These are phyloP conservation scores for Psophocarpus tetragonolobus DNA, from an alignment of 306 rosid genomes.

Conservation along the genomic window DNA sequence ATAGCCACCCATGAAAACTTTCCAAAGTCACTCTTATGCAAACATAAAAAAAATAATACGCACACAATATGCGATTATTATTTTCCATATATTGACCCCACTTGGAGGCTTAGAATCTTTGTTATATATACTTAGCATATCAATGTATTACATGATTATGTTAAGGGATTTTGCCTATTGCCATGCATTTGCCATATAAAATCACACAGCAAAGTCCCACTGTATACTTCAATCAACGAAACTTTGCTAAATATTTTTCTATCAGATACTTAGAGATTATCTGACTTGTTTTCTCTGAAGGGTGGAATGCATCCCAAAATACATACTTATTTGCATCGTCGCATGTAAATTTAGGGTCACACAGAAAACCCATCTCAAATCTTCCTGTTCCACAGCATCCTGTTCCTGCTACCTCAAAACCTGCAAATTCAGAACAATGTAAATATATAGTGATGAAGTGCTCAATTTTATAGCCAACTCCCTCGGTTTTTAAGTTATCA, in stretches of 20 bases:
- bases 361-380: constrained; percentile 41
- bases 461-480: too few relatives aligned
- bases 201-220: background rate
- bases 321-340: constrained; percentile 43
- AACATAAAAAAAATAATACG: too few relatives aligned
- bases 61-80: too few relatives aligned
- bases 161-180: background rate
- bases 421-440: constrained; percentile 17
- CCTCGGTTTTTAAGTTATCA: too few relatives aligned
- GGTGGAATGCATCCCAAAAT: constrained; percentile 68
- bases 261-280: constrained; percentile 30
- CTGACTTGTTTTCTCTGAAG: constrained; percentile 43
- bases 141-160: background rate
- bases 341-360: constrained; percentile 46
- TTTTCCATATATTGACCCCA: background rate
- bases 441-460: background rate
- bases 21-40: too few relatives aligned
- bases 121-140: background rate
- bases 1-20: too few relatives aligned
- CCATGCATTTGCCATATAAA: background rate
- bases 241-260: constrained; percentile 22
- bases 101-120: background rate
- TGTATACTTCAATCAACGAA: constrained; percentile 23
- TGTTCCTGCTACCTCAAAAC: constrained; percentile 37
- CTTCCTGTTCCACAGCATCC: constrained; percentile 58